Conservation (phyloP, 176 grass and related monocot species). For the Eleusine coracana region DNA sequence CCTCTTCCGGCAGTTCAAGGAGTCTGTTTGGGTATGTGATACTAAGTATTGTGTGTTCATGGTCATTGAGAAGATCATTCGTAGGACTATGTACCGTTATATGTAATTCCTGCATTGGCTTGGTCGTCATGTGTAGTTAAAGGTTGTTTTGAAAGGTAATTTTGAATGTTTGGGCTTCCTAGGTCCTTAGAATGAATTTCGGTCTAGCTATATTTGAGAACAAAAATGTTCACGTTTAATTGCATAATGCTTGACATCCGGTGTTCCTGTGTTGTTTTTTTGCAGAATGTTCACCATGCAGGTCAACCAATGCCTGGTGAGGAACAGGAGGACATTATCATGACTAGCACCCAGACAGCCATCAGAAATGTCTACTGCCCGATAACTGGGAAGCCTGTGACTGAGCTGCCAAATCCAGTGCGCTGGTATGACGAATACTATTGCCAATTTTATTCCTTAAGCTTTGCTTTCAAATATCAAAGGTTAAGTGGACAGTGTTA, state of each 20-base stretch:
- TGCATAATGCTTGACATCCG: neutral
- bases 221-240: neutral
- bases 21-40: slow-evolving; percentile 75
- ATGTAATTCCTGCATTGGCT: neutral
- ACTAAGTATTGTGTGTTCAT: neutral
- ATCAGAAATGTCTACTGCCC: slow-evolving; percentile 71
- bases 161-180: neutral
- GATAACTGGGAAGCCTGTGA: slow-evolving; percentile 75
- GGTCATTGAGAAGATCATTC: neutral
- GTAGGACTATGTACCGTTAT: neutral
- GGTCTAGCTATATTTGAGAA: neutral
- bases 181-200: neutral
- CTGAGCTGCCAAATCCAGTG: slow-evolving; percentile 74
- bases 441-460: slow-evolving; percentile 13
- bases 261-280: slow-evolving; percentile 3
- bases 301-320: slow-evolving; percentile 93
- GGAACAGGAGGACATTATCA: slow-evolving; percentile 91
- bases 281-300: slow-evolving; percentile 85
- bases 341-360: slow-evolving; percentile 75
- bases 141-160: neutral
- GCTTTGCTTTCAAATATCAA: neutral
- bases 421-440: slow-evolving; percentile 57
- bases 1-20: slow-evolving; percentile 74
- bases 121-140: neutral
- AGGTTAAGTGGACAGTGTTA: neutral